Evolutionary conservation across 305 asterid genomes (phyloP).

Genomic region (Fraxinus xanthoxyloides): DNA sequence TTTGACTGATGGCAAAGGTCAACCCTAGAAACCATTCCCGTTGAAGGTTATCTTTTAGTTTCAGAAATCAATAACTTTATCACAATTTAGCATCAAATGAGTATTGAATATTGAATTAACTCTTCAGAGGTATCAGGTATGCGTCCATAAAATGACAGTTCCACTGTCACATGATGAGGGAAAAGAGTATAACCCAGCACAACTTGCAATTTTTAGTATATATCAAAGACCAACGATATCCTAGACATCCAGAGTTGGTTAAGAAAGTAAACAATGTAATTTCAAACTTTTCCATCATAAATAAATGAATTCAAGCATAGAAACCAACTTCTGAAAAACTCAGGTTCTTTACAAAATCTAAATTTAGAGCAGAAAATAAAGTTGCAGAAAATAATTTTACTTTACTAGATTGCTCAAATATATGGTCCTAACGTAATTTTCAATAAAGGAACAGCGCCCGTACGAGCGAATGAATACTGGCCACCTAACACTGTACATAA

Average conservation of each 20-base stretch:
- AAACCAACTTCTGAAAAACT: neutral
- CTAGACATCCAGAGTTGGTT: neutral
- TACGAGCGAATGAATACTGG: neutral
- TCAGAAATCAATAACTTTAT: neutral
- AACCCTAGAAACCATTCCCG: conserved; percentile 57
- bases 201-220: neutral
- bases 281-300: neutral
- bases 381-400: neutral
- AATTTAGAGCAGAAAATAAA: neutral
- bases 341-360: neutral
- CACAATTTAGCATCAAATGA: neutral
- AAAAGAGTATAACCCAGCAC: neutral
- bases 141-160: neutral
- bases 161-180: neutral
- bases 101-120: neutral
- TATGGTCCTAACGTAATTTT: neutral
- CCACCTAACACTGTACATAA: neutral
- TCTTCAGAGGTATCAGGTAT: neutral
- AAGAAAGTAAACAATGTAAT: neutral
- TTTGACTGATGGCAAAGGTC: conserved; percentile 90
- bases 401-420: neutral
- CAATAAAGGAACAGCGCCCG: neutral
- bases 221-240: neutral
- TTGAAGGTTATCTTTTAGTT: conserved; percentile 3
- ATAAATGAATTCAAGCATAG: neutral